Evolutionary conservation across 1,284 basidiomycete genomes (phyloP), one percentile per base, ranked within the genome.

Genomic region (Ceratobasidium sp.): DNA sequence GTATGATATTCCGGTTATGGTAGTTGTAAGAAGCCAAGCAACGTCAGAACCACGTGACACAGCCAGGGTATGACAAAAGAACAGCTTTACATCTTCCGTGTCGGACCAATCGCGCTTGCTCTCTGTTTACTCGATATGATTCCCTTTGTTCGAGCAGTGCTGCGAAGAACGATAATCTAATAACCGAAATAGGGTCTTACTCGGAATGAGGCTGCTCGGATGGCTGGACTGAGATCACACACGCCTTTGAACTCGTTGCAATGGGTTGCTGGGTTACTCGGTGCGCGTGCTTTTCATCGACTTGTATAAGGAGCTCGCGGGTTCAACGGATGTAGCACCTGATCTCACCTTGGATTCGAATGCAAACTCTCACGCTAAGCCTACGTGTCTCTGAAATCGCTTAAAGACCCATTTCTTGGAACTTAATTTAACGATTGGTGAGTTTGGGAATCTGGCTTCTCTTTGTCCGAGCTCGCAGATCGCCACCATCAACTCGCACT

Each of bases 151-250:
- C 43, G 2, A 17, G 27, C 27, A 27, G 20, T 31, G 13, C 53
- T 15, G 20, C 20, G 57, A 60, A 60, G 43, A 49, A 45, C 17
- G 34, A 31, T 49, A 29, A 31, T 6, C 31, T 29, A 64, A 35
- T 64, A 50, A 35, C 31, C 45, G 20, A 22, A n/a, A 25, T 32
- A 64, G 60, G 60, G 49, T 52, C 34, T 52, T n/a, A n/a, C n/a
- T n/a, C 7, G 3, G 29, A 34, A 25, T 38, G 60, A 64, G 60
- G 60, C 60, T 65, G 49, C 34, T 34, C 38, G 13, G 29, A 15
- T n/a, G 32, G 7, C 12, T 29, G 35, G 7, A 40, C 38, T 40
- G 38, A 40, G 38, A 40, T 17, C 38, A 17, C 7, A 20, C n/a
- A 31, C 43, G 47, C 5, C 35, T 65, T 65, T 53, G 49, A 53